Base-by-base conservation (phyloP, 108 stramenopile genomes). In the Conticribra guillardii region DNA sequence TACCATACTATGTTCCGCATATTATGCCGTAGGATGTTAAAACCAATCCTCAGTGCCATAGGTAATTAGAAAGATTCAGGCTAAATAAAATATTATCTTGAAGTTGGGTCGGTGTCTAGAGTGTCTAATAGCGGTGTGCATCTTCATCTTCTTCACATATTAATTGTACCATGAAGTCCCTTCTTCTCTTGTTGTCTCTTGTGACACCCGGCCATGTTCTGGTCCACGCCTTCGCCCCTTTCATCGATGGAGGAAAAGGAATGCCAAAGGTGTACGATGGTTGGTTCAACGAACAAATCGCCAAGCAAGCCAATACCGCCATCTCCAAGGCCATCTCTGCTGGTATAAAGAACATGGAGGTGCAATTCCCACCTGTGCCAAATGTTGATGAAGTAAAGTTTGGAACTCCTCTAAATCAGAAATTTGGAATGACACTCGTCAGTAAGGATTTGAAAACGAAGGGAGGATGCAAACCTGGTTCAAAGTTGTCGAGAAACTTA, bases 381-480 rank as follows among this genome's bases (percentile, higher is more conserved):
- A 93, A 93, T 64, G 82, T 93, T 3, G 92, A 93, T 48, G 90
- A 91, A 71, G 90, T 84, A 4, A 85, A 77, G 60, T 88, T 89
- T 73, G 89, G 90, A 21, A 95, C 94, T n/a, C 89, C 90, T 16
- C 76, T 92, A 21, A 95, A 94, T 60, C 89, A 91, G 73, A 84
- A 83, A 59, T 91, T 94, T 66, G 89, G 93, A 47, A 87, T 64
- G 50, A 71, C 30, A 27, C 41, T 87, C 21, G 91, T 95, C 30
- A 92, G 89, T 2, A 69, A 61, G 33, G 93, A 96, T 73, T 69
- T 96, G n/a, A 74, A 77, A 33, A 81, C 90, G 24, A 68, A 82
- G 64, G 92, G 89, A 1, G 95, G 92, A 18, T 96, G 93, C 81
- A 84, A 82, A 33, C 96, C 96, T 2, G 96, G 96, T n/a, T 85